Evolutionary conservation across 2,329 filamentous ascomycete species (phyloP).

Genomic region (Penicillium sclerotigenum): DNA sequence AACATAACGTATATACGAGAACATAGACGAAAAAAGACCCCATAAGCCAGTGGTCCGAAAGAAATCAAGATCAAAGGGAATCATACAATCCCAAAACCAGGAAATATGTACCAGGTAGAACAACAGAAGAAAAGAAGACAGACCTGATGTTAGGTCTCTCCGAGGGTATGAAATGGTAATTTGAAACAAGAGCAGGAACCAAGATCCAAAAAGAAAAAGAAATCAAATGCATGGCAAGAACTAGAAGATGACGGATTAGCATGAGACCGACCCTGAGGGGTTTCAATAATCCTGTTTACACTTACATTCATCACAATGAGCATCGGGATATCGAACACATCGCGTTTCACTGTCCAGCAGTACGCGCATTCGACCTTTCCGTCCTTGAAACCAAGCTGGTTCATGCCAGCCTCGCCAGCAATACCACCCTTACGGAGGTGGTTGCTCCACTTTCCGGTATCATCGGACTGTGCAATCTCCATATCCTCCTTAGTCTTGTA

Average conservation of each 20-base stretch:
- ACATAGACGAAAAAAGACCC: background rate
- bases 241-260: slow-evolving; percentile 25
- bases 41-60: background rate
- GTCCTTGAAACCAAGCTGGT: slow-evolving; percentile 72
- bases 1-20: slow-evolving; percentile 19
- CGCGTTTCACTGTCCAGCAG: slow-evolving; percentile 94
- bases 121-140: slow-evolving; percentile 11
- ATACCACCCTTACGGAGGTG: slow-evolving; percentile 46
- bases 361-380: slow-evolving; percentile 93
- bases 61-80: slow-evolving; percentile 11
- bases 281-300: too few relatives aligned
- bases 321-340: slow-evolving; percentile 98
- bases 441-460: slow-evolving; percentile 47
- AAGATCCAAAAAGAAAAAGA: slow-evolving; percentile 2
- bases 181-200: slow-evolving; percentile 5
- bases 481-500: slow-evolving; percentile 71
- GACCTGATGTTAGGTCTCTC: slow-evolving; percentile 5
- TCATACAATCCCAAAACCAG: slow-evolving; percentile 21
- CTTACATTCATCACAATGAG: slow-evolving; percentile 96
- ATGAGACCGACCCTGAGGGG: background rate
- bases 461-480: slow-evolving; percentile 42
- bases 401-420: slow-evolving; percentile 64
- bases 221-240: slow-evolving; percentile 48
- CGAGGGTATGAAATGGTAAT: slow-evolving; percentile 17
- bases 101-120: slow-evolving; percentile 17